phyloP scores from a whole-genome alignment of 495 filamentous ascomycete species.

The Cudoniella acicularis region DNA sequence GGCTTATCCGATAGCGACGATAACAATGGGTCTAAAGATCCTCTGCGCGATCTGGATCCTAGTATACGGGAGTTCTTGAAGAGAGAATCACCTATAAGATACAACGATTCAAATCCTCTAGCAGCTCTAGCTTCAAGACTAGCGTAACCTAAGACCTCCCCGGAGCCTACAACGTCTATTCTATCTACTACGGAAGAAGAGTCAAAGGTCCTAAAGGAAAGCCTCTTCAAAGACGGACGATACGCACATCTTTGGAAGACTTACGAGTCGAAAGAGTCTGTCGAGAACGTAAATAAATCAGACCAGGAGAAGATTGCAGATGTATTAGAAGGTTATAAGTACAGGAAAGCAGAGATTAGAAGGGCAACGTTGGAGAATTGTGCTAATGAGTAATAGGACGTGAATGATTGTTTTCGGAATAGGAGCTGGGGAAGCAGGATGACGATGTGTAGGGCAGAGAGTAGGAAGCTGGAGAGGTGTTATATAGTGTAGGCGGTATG shows the following conservation, averaged over 20 bases:
- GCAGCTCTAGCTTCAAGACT: constrained; percentile 18
- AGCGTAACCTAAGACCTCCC: no score
- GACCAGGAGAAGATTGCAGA: constrained; percentile 70
- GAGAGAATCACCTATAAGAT: constrained; percentile 75
- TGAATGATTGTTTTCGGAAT: constrained; percentile 69
- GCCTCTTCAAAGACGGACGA: constrained; percentile 68
- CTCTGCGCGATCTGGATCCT: constrained; percentile 79
- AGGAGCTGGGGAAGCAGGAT: constrained; percentile 56
- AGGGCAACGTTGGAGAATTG: constrained; percentile 90
- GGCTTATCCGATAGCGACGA: constrained; percentile 12
- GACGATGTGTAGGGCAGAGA: constrained; percentile 73
- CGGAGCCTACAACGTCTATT: constrained; percentile 20
- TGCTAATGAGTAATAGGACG: constrained; percentile 72
- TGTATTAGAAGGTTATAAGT: constrained; percentile 79
- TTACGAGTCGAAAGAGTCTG: constrained; percentile 63
- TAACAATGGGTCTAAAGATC: constrained; percentile 43
- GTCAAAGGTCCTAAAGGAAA: constrained; percentile 33
- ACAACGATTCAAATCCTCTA: constrained; percentile 36
- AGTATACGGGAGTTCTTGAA: constrained; percentile 79
- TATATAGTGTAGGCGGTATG: constrained; percentile 76
- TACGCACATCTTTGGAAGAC: constrained; percentile 93
- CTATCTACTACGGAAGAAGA: constrained; percentile 12
- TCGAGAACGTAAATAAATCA: constrained; percentile 61
- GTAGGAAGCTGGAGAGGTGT: constrained; percentile 69
- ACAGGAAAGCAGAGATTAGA: constrained; percentile 72